Percentiles rank a stretch among this genome's conserved stretches.
Evolutionary conservation across 441 rosid species (phyloP).

Genomic region (Erodium texanum): DNA sequence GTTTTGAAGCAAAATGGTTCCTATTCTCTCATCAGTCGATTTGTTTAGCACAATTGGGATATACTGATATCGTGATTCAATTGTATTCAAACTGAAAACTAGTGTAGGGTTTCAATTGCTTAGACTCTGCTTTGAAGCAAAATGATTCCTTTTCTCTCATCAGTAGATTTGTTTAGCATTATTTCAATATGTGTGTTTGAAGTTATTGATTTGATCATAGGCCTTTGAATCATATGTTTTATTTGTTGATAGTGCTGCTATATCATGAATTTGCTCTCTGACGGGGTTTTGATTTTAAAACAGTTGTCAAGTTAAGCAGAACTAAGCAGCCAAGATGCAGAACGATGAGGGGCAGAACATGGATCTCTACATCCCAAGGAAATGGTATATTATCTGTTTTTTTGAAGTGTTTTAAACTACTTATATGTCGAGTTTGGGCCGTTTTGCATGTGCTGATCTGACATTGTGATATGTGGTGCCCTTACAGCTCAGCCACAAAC

Average conservation of each 20-base stretch:
- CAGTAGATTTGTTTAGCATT: background rate
- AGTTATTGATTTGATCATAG: background rate
- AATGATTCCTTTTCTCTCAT: background rate
- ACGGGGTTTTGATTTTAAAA: no score
- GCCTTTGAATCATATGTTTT: no score
- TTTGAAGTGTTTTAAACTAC: no score
- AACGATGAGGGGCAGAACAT: constrained; percentile 77
- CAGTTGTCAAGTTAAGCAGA: background rate
- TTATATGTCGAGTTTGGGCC: background rate
- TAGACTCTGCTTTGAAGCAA: background rate
- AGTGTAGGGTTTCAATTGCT: background rate
- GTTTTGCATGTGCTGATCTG: background rate
- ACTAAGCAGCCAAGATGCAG: constrained; percentile 53
- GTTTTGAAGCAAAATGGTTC: background rate
- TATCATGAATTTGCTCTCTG: no score
- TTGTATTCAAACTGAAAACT: background rate
- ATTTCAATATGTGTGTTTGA: background rate
- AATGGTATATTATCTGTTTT: constrained; percentile 38
- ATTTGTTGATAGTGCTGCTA: no score
- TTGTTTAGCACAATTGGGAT: no score
- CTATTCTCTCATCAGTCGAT: background rate
- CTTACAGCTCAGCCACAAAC: constrained; percentile 73
- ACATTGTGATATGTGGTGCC: background rate
- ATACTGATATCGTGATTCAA: background rate
- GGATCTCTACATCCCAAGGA: constrained; percentile 87